Base-by-base conservation (phyloP, 169 alveolate species). In the Cryptosporidium felis region DNA sequence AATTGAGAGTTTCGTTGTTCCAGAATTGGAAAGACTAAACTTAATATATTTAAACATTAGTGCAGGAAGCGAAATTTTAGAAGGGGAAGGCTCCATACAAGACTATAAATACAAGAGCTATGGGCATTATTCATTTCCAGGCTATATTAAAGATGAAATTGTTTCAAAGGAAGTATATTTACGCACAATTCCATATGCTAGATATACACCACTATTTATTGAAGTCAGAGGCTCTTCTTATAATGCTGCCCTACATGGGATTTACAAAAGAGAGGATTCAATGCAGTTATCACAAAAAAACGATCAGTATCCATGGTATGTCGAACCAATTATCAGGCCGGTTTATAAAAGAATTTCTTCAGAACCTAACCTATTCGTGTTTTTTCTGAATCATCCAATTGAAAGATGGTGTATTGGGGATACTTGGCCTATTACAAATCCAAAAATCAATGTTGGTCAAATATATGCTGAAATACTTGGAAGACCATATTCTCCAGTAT, bases 371-470 rank as follows among this genome's bases (percentile, higher is more conserved):
- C 21, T 74, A 16, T 74, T 36, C 32, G 56, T 74, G 9, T 74
- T 74, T 53, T 74, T 74, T 53, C 32, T 74, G 5, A 74, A 49
- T 40, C 56, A 40, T 0, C 85, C 85, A 6, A 49, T 74, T 21
- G 85, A 74, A 58, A 74, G 36, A 34, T 74, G 85, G 85, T 74
- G 85, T 14, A 74, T 74, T 16, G 85, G 85, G 1, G 85, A 74
- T 41, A 53, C 85, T 4, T 74, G 85, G 85, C 85, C 85, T 16
- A 74, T 74, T 36, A 41, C 32, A 3, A 74, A 74, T 30, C 85
- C 85, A 53, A 74, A 74, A 58, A 40, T 21, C 36, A 16, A 30
- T 21, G 59, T 42, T 53, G 85, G 66, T 26, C 49, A 53, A 40
- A 53, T 74, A 30, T 74, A 74, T 53, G 85, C 85, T 2, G 85